Evolutionary conservation across 2,329 filamentous ascomycete species (phyloP).

Genomic region (Coniochaeta prunicola): DNA sequence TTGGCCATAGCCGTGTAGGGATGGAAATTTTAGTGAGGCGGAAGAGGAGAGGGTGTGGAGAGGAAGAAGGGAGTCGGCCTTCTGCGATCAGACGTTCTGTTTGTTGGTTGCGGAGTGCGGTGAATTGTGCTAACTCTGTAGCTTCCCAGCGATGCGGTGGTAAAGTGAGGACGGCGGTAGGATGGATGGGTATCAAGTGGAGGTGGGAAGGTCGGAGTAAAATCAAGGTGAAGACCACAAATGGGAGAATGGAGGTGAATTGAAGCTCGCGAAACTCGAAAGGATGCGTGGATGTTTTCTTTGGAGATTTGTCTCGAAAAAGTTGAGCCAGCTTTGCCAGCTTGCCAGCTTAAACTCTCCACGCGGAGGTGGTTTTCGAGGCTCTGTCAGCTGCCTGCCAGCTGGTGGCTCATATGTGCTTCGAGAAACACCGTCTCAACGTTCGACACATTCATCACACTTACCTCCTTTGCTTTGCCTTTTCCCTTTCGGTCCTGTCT

Average conservation of each 20-base stretch:
- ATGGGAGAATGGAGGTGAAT: neutral
- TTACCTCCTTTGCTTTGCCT: neutral
- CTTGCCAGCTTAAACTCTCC: neutral
- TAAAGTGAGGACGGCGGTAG: neutral
- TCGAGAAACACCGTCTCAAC: no score
- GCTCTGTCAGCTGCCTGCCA: neutral
- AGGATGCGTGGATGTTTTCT: constrained; percentile 1
- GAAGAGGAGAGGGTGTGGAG: constrained; percentile 4
- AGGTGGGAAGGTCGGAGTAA: neutral
- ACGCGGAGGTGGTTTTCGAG: neutral
- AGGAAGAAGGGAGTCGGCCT: constrained; percentile 1
- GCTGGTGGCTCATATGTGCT: neutral
- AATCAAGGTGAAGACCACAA: neutral
- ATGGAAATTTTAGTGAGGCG: neutral
- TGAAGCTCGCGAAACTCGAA: neutral
- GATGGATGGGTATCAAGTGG: constrained; percentile 1
- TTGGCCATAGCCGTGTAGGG: constrained; percentile 1
- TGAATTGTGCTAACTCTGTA: neutral
- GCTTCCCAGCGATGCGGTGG: neutral
- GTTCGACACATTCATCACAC: no score
- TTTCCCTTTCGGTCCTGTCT: neutral
- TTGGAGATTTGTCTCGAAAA: neutral
- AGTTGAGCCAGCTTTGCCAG: neutral
- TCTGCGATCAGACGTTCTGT: neutral
- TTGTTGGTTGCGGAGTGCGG: neutral